Evolutionary conservation across 495 filamentous ascomycete genomes (phyloP).

Genomic region (Neurospora sublineolata): DNA sequence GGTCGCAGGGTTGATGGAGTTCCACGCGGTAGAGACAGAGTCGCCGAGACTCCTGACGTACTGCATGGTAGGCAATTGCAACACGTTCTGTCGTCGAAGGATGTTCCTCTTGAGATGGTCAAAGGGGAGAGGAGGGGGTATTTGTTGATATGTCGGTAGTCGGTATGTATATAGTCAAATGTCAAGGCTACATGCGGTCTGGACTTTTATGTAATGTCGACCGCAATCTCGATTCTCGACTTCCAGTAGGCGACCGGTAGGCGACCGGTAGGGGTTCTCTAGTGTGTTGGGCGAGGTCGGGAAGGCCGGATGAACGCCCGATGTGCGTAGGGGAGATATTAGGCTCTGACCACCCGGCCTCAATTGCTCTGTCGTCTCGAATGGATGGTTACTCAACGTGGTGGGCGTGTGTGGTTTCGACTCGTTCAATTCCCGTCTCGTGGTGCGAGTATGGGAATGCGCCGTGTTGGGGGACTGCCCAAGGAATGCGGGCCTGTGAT

Average conservation of each 20-base stretch:
- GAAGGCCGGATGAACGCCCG: background rate
- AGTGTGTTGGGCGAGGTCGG: background rate
- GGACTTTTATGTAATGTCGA: background rate
- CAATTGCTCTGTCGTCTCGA: background rate
- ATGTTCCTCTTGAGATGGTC: background rate
- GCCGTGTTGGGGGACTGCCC: background rate
- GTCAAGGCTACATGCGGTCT: background rate
- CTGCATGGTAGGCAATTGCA: conserved; percentile 55
- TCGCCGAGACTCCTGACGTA: conserved; percentile 95
- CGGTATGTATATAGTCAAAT: background rate
- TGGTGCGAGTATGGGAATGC: background rate
- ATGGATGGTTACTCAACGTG: background rate
- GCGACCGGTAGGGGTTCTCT: background rate
- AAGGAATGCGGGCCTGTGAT: background rate
- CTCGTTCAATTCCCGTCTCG: background rate
- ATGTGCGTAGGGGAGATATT: background rate
- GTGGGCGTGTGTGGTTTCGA: background rate
- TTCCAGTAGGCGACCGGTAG: background rate
- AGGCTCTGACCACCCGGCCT: background rate
- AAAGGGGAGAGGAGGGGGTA: background rate
- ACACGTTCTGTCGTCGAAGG: background rate
- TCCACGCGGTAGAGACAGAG: conserved; percentile 97
- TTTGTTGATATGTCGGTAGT: background rate
- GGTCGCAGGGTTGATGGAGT: conserved; percentile 96
- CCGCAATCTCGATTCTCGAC: background rate